Evolutionary conservation across 1,139 yeast species (phyloP).

Genomic region (Kodamaea arcana): DNA sequence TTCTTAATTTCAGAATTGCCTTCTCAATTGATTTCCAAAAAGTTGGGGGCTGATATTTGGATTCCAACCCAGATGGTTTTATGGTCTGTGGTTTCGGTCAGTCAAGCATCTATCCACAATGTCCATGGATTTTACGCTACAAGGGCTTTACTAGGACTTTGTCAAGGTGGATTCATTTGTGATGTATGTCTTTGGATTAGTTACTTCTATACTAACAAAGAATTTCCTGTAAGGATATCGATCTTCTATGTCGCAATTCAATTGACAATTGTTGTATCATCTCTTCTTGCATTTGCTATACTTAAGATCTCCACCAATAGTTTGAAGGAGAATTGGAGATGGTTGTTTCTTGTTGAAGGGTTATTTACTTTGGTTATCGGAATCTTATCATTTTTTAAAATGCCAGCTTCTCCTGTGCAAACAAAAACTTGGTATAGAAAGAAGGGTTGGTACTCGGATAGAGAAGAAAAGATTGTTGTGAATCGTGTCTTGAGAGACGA

Average conservation of each 20-base stretch:
- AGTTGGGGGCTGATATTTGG: constrained; percentile 32
- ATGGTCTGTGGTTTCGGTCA: constrained; percentile 24
- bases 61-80: constrained; percentile 27
- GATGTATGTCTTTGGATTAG: constrained; percentile 54
- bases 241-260: constrained; percentile 46
- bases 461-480: constrained; percentile 60
- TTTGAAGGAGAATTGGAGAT: constrained; percentile 54
- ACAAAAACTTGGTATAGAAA: constrained; percentile 50
- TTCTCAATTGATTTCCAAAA: constrained; percentile 29
- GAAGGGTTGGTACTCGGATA: constrained; percentile 61
- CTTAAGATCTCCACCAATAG: constrained; percentile 37
- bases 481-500: constrained; percentile 64
- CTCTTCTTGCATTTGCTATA: constrained; percentile 45
- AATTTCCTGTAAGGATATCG: constrained; percentile 47
- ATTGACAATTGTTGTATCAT: constrained; percentile 33
- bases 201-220: constrained; percentile 50
- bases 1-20: constrained; percentile 32
- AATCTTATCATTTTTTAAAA: constrained; percentile 44
- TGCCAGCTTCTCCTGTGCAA: constrained; percentile 59
- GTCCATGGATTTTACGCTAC: constrained; percentile 33
- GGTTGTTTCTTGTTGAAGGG: constrained; percentile 67
- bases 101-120: constrained; percentile 19
- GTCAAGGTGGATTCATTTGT: constrained; percentile 58
- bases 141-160: constrained; percentile 44
- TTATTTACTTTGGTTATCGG: constrained; percentile 54